Evolutionary conservation across 2,329 filamentous ascomycete species (phyloP).

Genomic region (Hyphodiscus sp.): DNA sequence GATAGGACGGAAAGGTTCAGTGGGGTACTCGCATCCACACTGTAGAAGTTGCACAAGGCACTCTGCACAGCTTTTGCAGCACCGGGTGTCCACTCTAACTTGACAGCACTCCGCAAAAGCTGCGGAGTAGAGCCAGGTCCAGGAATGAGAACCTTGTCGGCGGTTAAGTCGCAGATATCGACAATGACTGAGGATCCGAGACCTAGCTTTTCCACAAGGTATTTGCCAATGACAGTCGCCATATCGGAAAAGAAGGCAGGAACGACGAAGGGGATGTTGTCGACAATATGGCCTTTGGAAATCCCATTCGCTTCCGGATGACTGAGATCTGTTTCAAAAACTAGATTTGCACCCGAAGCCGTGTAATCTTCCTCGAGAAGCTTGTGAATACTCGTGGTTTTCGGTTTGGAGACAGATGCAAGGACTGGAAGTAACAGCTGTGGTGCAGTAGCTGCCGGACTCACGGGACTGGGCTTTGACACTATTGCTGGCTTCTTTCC

Average conservation of each 20-base stretch:
- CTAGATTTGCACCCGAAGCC: neutral
- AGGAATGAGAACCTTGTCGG: slow-evolving; percentile 31
- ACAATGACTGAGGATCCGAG: slow-evolving; percentile 31
- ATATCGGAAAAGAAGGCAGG: slow-evolving; percentile 30
- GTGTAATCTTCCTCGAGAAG: neutral
- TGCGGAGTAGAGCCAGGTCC: slow-evolving; percentile 11
- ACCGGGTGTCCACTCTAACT: neutral
- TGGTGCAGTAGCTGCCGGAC: slow-evolving; percentile 5
- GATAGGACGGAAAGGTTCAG: too few relatives aligned
- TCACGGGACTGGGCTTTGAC: slow-evolving; percentile 10
- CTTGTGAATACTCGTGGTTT: neutral
- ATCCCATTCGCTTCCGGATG: neutral
- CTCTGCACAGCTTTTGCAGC: neutral
- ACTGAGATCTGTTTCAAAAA: neutral
- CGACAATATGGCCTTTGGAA: neutral
- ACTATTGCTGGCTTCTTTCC: neutral
- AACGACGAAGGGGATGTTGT: neutral
- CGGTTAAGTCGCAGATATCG: slow-evolving; percentile 33
- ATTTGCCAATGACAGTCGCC: slow-evolving; percentile 50
- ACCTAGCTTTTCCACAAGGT: slow-evolving; percentile 40
- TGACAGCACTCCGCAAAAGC: neutral
- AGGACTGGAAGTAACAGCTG: too few relatives aligned
- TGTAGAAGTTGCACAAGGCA: neutral
- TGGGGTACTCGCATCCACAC: neutral
- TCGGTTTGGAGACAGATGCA: too few relatives aligned